These are phyloP conservation scores for Aspergillus udagawae DNA, from an alignment of 2,329 filamentous ascomycete genomes.

Conservation along the genomic window DNA sequence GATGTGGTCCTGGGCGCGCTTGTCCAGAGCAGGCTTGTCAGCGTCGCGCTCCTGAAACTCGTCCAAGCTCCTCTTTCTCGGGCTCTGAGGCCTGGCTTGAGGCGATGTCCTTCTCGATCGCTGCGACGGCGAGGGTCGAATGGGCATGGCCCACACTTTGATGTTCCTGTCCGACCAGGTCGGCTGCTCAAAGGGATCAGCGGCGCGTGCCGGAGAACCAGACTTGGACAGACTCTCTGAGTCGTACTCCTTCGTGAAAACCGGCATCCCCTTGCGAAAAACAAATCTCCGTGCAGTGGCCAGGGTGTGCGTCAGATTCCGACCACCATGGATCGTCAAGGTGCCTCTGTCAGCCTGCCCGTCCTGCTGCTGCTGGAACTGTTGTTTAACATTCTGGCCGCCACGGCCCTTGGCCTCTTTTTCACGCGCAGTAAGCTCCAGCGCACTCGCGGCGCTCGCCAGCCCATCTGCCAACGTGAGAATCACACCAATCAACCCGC, in stretches of 20 bases:
- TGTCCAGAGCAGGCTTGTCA: conserved; percentile 10
- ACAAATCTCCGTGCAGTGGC: conserved; percentile 83
- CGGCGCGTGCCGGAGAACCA: conserved; percentile 8
- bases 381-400: conserved; percentile 12
- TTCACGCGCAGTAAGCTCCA: conserved; percentile 38
- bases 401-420: conserved; percentile 32
- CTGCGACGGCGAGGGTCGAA: conserved; percentile 30
- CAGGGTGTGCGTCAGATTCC: conserved; percentile 74
- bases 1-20: conserved; percentile 41
- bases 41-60: conserved; percentile 39
- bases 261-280: conserved; percentile 74
- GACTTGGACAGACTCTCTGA: conserved; percentile 24
- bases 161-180: conserved; percentile 74
- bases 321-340: conserved; percentile 71
- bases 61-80: conserved; percentile 48
- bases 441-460: conserved; percentile 45
- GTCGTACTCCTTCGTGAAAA: conserved; percentile 66
- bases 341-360: conserved; percentile 28
- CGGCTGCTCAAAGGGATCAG: conserved; percentile 45
- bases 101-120: conserved; percentile 23
- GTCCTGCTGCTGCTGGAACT: conserved; percentile 23
- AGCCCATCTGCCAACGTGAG: conserved; percentile 73
- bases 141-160: conserved; percentile 77
- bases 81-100: conserved; percentile 22
- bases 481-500: conserved; percentile 80